Evolutionary conservation across 2,329 filamentous ascomycete species (phyloP).

Genomic region (Plenodomus biglobosus): DNA sequence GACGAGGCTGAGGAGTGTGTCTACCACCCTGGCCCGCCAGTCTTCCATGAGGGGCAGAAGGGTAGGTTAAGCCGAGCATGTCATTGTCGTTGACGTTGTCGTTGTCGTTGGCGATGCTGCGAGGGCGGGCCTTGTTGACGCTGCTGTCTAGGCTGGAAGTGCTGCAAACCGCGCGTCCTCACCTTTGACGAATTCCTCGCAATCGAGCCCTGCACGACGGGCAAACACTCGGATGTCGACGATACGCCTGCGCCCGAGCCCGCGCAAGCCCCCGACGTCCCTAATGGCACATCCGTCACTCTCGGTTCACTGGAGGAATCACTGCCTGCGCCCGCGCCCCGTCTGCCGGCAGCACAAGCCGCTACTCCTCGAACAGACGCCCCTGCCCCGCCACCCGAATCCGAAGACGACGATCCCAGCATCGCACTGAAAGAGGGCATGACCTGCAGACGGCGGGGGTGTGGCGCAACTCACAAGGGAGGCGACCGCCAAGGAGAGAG

Average conservation of each 20-base stretch:
- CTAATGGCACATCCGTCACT: conserved; percentile 36
- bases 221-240: conserved; percentile 89
- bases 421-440: conserved; percentile 72
- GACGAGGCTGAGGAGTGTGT: conserved; percentile 80
- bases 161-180: conserved; percentile 94
- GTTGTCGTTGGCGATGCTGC: no score
- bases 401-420: conserved; percentile 82
- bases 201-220: conserved; percentile 89
- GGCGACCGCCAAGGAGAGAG: conserved; percentile 63
- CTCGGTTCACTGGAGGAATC: conserved; percentile 36
- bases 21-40: conserved; percentile 90
- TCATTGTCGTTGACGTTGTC: no score
- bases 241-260: conserved; percentile 59
- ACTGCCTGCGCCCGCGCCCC: conserved; percentile 36
- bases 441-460: conserved; percentile 76
- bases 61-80: conserved; percentile 66
- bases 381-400: conserved; percentile 49
- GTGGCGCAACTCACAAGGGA: conserved; percentile 65
- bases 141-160: conserved; percentile 81
- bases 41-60: conserved; percentile 97
- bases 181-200: conserved; percentile 97
- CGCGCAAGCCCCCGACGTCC: conserved; percentile 48
- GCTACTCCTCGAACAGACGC: conserved; percentile 26
- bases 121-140: conserved; percentile 3
- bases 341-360: conserved; percentile 36